Base-by-base conservation (phyloP, 495 filamentous ascomycete species). In the Pyrenopolyporus hunteri region DNA sequence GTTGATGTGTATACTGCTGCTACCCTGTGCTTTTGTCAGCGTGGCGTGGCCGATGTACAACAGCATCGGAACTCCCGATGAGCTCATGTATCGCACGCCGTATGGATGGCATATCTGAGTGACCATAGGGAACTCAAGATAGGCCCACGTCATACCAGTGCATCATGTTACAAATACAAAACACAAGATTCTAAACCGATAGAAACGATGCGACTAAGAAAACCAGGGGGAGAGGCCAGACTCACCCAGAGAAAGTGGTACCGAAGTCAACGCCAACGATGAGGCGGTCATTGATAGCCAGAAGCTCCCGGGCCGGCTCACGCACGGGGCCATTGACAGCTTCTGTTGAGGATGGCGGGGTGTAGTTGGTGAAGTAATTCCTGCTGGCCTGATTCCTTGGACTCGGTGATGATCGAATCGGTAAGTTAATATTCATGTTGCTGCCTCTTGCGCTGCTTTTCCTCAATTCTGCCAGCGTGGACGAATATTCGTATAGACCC, bases 1-100 rank as follows among this genome's bases (percentile, higher is more conserved):
- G 86, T 88, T 7, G 83, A 86, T 9, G 86, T 90, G 64, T 91
- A 90, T 22, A 87, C 87, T n/a, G 85, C 82, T 7, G 88, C 88
- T 31, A 91, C 88, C 33, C 87, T 89, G 57, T 39, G 26, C 23
- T 1, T 16, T 35, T 7, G 57, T 68, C 16, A 70, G 55, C 35
- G 6, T 42, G 8, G 8, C 9, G 8, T 8, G 8, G 25, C 10
- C 28, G 10, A n/a, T 20, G 10, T n/a, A 35, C 6, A 19, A 23
- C 13, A 22, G 9, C 25, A 4, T 50, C 7, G 9, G 26, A 44
- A 6, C 33, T 9, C 35, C 13, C n/a, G n/a, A 33, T 25, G 8
- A 13, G 22, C 29, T 33, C 9, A 44, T 20, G 25, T 47, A 16
- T 16, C 48, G 22, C 14, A 43, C 4, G 4, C 1, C 7, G 26